Base-by-base conservation (phyloP, 352 stramenopile genomes). In the Blastocystis sp. region DNA sequence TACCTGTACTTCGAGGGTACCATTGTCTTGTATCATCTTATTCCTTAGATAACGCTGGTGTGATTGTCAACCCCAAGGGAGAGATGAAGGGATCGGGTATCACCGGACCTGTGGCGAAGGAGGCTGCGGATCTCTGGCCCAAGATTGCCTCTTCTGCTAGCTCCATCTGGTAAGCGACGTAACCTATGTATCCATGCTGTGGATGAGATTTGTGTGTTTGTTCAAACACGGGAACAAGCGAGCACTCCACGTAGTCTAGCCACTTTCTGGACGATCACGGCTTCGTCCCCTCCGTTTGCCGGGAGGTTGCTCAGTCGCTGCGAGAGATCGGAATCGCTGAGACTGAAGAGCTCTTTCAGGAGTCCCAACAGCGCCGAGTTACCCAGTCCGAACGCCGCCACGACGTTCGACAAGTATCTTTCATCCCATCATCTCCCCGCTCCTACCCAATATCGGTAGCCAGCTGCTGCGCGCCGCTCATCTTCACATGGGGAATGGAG, bases 11-110 rank as follows among this genome's bases (percentile, higher is more conserved):
- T 99, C 88, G 97, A 99, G 89, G 93, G 92, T 77, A 63, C n/a
- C n/a, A n/a, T n/a, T n/a, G n/a, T n/a, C n/a, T n/a, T n/a, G n/a
- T n/a, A n/a, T n/a, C n/a, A n/a, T n/a, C n/a, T n/a, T n/a, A n/a
- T n/a, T n/a, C n/a, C n/a, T n/a, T 44, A 84, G 72, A 99, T 92
- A 99, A 97, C 91, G 97, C 96, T 71, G 97, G 96, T 90, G 96
- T 99, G 57, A 99, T 99, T 89, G 97, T 99, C 75, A 99, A 99
- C 92, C 97, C 97, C 86, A 99, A 99, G 94, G 97, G 97, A 88
- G 97, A 99, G 91, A 99, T 99, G 97, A 99, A 99, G 93, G 97
- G 94, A 84, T 98, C 94, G 88, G 96, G 96, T 87, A 98, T 99
- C 84, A 98, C 95, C 86, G 97, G 96, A 89, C 97, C 97, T 56